Base-by-base conservation (phyloP, 768 basidiomycete genomes). In the Tulasnella sp. region DNA sequence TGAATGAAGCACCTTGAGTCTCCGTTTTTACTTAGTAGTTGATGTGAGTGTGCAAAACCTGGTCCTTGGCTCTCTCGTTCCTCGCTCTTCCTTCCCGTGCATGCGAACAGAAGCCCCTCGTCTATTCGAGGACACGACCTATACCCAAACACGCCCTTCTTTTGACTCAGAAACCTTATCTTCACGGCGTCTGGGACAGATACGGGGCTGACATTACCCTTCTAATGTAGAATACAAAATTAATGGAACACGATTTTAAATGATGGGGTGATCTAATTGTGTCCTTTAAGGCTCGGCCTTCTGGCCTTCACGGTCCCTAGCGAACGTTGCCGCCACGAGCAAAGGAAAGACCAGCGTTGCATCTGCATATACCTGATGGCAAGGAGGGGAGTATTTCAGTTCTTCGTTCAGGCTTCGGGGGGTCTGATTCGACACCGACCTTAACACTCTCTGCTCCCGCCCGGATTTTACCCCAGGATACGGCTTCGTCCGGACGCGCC, bases 401-500 rank as follows among this genome's bases (percentile, higher is more conserved):
- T 12, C 14, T n/a, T 70, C 4, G n/a, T 25, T 31, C 34, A 42
- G 31, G 34, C 9, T 15, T 7, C 12, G 29, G n/a, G 38, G 37
- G n/a, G 54, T 36, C 34, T 12, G 22, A 12, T 14, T 7, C 4
- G 22, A 72, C 71, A 68, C 78, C 78, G 68, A 92, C 94, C 87
- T 97, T 94, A 7, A 95, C 90, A 9, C 93, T 86, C 82, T 94
- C 91, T 5, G 93, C 86, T 11, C 90, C 91, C 15, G 92, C 91
- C 39, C 94, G 89, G 78, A 99, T 98, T 85, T 99, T 99, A 0
- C 97, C 97, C 97, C 97, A 99, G 3, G 93, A 96, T 34, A 99
- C 90, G 0, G 97, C 97, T 83, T 99, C 97, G 80, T 99, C 97
- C 12, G 97, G 97, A 76, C 94, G 87, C 39, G 97, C 96, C 22